A percentile compares a stretch with the other conserved stretches of the same genome.
Evolutionary conservation across 2,329 filamentous ascomycete species (phyloP).

Genomic region (Penicillium sp.): DNA sequence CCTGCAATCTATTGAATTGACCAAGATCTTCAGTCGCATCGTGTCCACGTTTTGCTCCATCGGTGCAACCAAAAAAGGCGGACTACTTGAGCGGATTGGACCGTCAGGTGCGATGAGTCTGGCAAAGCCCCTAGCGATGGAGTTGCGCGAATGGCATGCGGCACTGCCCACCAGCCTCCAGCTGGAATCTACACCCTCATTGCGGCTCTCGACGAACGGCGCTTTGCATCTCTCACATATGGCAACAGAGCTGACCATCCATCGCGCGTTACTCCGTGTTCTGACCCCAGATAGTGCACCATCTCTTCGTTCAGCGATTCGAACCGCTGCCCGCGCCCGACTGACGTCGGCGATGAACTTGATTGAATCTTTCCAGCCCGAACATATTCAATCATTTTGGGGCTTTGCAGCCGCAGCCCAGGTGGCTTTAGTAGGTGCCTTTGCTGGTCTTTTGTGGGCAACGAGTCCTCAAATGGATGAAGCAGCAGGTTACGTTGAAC

Average conservation of each 20-base stretch:
- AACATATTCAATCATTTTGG: background rate
- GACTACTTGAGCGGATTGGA: conserved; percentile 2
- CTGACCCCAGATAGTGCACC: background rate
- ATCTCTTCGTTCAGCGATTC: background rate
- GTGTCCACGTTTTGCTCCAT: background rate
- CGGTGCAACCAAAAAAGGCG: background rate
- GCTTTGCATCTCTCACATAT: background rate
- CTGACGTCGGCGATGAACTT: background rate
- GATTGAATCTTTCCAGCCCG: background rate
- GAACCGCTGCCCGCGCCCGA: background rate
- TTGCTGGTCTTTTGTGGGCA: background rate
- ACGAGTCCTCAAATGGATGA: background rate
- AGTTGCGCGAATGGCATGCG: conserved; percentile 14
- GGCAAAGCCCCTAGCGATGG: conserved; percentile 11
- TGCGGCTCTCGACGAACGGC: background rate
- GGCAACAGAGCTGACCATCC: background rate
- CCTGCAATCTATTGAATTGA: background rate
- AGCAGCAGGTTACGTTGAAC: background rate
- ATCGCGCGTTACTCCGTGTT: background rate
- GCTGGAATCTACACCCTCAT: conserved; percentile 1
- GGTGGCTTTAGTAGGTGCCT: background rate
- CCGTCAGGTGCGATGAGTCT: conserved; percentile 7
- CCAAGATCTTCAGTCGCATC: background rate
- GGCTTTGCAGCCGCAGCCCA: background rate
- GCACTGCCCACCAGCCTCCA: conserved; percentile 7